A percentile compares a stretch with the other conserved stretches of the same genome.
These are phyloP conservation scores for Psidium guajava DNA, from an alignment of 345 rosid genomes.

Conservation along the genomic window DNA sequence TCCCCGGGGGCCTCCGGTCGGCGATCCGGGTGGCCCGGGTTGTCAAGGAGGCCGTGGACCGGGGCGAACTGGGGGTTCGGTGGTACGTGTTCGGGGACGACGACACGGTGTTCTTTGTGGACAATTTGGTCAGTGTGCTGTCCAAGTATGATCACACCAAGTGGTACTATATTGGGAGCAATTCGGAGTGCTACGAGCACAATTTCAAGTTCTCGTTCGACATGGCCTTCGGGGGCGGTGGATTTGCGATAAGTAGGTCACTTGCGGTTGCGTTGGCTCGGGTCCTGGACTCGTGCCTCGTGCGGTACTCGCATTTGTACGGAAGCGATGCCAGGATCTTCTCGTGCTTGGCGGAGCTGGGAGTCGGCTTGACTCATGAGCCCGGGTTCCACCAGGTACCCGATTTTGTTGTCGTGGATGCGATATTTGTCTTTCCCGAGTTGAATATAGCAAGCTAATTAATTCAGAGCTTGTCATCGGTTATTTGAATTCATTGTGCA, in stretches of 20 bases:
- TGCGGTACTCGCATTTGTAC: constrained; percentile 68
- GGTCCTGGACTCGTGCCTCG: constrained; percentile 74
- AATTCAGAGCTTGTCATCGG: neutral
- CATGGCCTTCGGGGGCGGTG: constrained; percentile 97
- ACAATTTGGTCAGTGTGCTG: constrained; percentile 57
- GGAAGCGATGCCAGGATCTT: constrained; percentile 79
- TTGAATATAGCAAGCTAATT: neutral
- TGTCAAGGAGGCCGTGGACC: constrained; percentile 73
- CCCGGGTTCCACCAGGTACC: constrained; percentile 95
- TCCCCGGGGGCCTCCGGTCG: constrained; percentile 62
- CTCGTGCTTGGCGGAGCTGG: constrained; percentile 83
- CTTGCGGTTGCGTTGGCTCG: constrained; percentile 47
- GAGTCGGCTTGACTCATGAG: constrained; percentile 73
- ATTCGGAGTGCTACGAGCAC: constrained; percentile 78
- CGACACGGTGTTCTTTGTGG: constrained; percentile 81
- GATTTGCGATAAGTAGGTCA: constrained; percentile 65
- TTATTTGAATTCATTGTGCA: neutral
- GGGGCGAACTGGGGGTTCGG: constrained; percentile 38
- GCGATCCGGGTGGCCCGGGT: constrained; percentile 82
- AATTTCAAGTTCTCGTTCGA: constrained; percentile 62
- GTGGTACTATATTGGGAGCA: constrained; percentile 75
- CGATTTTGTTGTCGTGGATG: neutral
- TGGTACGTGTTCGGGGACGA: constrained; percentile 97
- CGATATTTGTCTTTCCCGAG: neutral
- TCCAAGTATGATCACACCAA: constrained; percentile 65